Conservation (phyloP, 2,329 filamentous ascomycete species). For the Fusarium xyrophilum region DNA sequence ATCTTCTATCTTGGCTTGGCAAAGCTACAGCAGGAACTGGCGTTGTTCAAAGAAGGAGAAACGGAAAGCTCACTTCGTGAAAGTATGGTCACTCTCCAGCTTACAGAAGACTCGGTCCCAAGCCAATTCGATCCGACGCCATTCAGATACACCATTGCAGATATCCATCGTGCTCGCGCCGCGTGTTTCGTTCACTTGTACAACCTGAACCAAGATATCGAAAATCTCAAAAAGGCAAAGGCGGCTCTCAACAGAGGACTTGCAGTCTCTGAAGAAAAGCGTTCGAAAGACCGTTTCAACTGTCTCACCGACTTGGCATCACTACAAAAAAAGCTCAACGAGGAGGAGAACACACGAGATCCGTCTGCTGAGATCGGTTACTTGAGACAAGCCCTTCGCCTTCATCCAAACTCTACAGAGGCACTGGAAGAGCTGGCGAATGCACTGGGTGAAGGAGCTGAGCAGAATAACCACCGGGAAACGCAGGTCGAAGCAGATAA, state of each 20-base stretch:
- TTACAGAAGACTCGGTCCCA: background rate
- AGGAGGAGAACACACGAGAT: background rate
- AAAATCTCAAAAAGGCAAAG: background rate
- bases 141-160: background rate
- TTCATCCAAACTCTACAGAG: background rate
- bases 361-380: background rate
- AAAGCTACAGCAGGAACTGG: background rate
- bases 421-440: background rate
- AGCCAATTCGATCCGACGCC: background rate
- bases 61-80: background rate
- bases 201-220: background rate
- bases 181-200: background rate
- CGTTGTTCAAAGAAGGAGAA: accelerated
- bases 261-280: background rate
- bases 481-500: background rate
- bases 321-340: background rate
- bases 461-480: background rate
- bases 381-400: background rate
- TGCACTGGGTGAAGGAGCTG: background rate
- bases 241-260: background rate
- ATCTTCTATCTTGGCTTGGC: background rate
- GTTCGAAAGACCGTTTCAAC: background rate
- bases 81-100: background rate
- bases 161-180: background rate
- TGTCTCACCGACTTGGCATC: background rate